Percentiles rank a stretch among this genome's conserved stretches.
phyloP scores from a whole-genome alignment of 371 early-diverging fungal species.

The Coemansia sp. region DNA sequence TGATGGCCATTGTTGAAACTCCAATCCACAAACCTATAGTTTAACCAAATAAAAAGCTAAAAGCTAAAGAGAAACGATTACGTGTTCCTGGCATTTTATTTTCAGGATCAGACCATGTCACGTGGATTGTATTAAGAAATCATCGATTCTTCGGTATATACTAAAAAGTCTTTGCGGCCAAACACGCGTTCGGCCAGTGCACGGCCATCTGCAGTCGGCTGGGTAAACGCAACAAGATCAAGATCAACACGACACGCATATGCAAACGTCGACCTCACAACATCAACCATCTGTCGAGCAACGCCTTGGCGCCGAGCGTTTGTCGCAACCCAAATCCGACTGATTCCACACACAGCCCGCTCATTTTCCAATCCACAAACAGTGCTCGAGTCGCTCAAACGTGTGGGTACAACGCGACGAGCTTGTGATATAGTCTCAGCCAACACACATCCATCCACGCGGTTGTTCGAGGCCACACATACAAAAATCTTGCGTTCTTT shows the following conservation, averaged over 20 bases:
- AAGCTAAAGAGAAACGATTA: not conserved
- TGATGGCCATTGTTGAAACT: constrained; percentile 27
- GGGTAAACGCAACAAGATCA: constrained; percentile 53
- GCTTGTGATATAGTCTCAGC: constrained; percentile 50
- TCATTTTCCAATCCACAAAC: not conserved
- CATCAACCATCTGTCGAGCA: constrained; percentile 50
- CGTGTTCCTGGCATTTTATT: not conserved
- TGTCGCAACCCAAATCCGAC: constrained; percentile 57
- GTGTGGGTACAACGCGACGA: constrained; percentile 7
- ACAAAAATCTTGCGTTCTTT: constrained; percentile 47
- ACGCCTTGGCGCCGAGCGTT: constrained; percentile 51
- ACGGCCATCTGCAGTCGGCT: constrained; percentile 53
- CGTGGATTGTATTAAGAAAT: not conserved
- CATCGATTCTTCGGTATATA: constrained; percentile 26
- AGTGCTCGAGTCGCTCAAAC: not conserved
- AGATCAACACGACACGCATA: constrained; percentile 45
- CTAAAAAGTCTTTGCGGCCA: constrained; percentile 43
- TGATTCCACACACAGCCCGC: constrained; percentile 53
- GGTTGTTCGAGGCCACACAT: constrained; percentile 26
- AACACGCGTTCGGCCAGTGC: constrained; percentile 33
- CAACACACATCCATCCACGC: constrained; percentile 53
- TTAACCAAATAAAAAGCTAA: not conserved
- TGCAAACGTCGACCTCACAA: constrained; percentile 43
- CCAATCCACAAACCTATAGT: not conserved
- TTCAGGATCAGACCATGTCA: constrained; percentile 1